A percentile compares a stretch with the other conserved stretches of the same genome.
phyloP scores from a whole-genome alignment of 2,329 filamentous ascomycete genomes.

The Aspergillus eucalypticola region DNA sequence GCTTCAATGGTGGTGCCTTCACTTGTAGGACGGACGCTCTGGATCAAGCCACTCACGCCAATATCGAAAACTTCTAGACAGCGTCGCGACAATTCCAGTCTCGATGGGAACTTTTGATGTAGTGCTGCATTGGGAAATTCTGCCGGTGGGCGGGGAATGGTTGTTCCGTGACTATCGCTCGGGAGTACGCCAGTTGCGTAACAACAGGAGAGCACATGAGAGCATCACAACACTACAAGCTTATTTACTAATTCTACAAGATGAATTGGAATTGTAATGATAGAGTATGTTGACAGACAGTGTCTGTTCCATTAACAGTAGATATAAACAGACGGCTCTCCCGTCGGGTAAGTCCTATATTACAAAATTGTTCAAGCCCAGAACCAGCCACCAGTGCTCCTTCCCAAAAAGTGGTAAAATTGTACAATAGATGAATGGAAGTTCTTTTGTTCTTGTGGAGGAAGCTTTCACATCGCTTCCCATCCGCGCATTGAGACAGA shows the following conservation, averaged over 20 bases:
- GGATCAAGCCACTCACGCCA: conserved; percentile 1
- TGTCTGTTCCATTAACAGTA: conserved; percentile 18
- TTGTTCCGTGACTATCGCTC: conserved; percentile 26
- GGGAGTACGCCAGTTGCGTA: no score
- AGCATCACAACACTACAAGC: not conserved
- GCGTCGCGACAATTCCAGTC: not conserved
- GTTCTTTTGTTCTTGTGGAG: conserved; percentile 9
- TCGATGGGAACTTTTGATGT: conserved; percentile 6
- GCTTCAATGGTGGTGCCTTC: not conserved
- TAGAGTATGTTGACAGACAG: not conserved
- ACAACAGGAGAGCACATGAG: no score
- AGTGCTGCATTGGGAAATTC: conserved; percentile 32
- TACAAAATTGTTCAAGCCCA: conserved; percentile 32
- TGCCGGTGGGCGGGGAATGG: conserved; percentile 26
- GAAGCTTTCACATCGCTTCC: conserved; percentile 12
- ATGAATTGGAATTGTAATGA: not conserved
- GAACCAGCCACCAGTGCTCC: conserved; percentile 25
- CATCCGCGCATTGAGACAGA: conserved; percentile 17
- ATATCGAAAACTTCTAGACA: no score
- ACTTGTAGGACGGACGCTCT: not conserved
- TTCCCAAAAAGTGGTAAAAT: conserved; percentile 25
- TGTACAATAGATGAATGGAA: conserved; percentile 18
- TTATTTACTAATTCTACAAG: not conserved
- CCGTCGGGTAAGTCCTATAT: conserved; percentile 31
- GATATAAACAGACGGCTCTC: conserved; percentile 24